phyloP scores from a whole-genome alignment of 768 basidiomycete genomes.

The Tephrocybe rancida region DNA sequence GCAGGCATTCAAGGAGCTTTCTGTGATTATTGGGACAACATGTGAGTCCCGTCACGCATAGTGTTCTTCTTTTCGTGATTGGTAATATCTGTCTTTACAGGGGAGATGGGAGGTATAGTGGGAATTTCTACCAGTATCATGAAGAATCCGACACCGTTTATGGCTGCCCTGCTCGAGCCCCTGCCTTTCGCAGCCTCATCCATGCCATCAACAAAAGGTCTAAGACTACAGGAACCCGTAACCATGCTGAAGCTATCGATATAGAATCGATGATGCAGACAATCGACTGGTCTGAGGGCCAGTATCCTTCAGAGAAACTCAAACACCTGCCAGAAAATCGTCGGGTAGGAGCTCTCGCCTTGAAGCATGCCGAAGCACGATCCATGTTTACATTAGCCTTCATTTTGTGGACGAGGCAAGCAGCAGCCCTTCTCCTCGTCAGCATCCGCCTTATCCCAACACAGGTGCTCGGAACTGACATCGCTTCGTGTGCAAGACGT shows the following conservation, averaged over 20 bases:
- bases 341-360: constrained; percentile 4
- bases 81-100: too few relatives aligned
- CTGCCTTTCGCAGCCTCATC: constrained; percentile 11
- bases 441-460: not conserved
- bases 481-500: constrained; percentile 3
- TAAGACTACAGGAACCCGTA: constrained; percentile 21
- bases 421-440: not conserved
- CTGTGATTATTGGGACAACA: constrained; percentile 27
- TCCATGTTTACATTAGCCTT: not conserved
- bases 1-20: constrained; percentile 28
- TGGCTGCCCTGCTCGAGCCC: constrained; percentile 25
- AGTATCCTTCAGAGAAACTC: constrained; percentile 3
- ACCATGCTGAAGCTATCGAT: constrained; percentile 24
- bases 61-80: too few relatives aligned
- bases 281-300: constrained; percentile 2
- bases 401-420: constrained; percentile 18
- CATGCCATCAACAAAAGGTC: constrained; percentile 19
- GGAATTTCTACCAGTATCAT: constrained; percentile 21
- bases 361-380: constrained; percentile 17
- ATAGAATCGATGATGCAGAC: constrained; percentile 20
- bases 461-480: constrained; percentile 5
- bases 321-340: not conserved
- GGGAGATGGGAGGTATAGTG: constrained; percentile 18
- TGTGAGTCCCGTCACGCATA: constrained; percentile 19
- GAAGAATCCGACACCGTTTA: not conserved